Base-by-base conservation (phyloP, 768 basidiomycete genomes). In the Boletales sp. region DNA sequence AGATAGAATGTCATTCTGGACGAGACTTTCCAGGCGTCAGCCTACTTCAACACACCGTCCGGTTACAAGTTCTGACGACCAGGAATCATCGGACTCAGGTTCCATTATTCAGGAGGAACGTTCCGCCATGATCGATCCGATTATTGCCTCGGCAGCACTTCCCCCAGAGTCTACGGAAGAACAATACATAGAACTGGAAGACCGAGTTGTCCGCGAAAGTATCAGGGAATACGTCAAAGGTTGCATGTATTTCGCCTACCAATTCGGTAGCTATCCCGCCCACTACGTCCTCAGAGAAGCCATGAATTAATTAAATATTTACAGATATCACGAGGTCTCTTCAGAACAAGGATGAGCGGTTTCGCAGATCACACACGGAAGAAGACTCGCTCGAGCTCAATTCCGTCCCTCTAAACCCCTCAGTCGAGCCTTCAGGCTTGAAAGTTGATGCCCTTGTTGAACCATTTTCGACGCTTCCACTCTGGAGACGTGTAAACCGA, bases 221-320 rank as follows among this genome's bases (percentile, higher is more conserved):
- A 74, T 91, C 30, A 76, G 80, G 46, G 86, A 90, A 58, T 91
- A 83, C 60, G 75, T 79, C 13, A 89, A 86, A 58, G 92, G 91
- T 11, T 86, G 83, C 41, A 95, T 96, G 90, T 94, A 87, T 67
- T 95, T 91, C 63, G 78, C 90, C 1, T 87, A 91, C 66, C 83
- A 78, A 51, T 93, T 92, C 57, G 94, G 93, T 87, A 66, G 50
- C 74, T 60, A 31, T 49, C 34, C 25, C 25, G 5, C 3, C 6
- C 12, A 14, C 15, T 34, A 13, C 50, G 13, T 28, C 36, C 12
- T 35, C 19, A 8, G 15, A 34, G 8, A 41, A 28, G 33, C 15
- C 33, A 18, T 2, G n/a, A 41, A 33, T 28, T 54, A 32, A 46
- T 38, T 25, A 50, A 39, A 12, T 21, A 36, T 37, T 11, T 34